Percentiles rank a stretch among this genome's conserved stretches.
These are phyloP conservation scores for Cronartium quercuum DNA, from an alignment of 1,284 basidiomycete genomes.

Conservation along the genomic window DNA sequence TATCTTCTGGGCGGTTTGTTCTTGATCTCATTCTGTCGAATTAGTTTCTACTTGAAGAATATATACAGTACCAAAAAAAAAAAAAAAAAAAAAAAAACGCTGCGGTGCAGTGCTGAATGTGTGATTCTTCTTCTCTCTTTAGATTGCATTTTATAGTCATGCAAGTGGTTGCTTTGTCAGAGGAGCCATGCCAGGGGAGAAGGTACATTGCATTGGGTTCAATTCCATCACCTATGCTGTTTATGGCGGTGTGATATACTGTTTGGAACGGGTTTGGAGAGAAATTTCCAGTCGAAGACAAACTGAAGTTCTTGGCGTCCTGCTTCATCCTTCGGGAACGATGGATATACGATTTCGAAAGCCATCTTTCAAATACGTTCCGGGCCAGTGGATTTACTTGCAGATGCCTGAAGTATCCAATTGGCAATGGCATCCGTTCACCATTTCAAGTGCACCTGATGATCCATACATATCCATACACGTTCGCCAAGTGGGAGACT, in stretches of 20 bases:
- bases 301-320: conserved; percentile 66
- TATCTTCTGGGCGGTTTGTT: conserved; percentile 74
- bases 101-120: conserved; percentile 14
- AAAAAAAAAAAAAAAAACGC: no score
- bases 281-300: conserved; percentile 67
- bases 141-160: conserved; percentile 66
- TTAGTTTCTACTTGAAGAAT: background rate
- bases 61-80: no score
- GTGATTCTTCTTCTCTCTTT: conserved; percentile 11
- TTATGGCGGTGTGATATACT: conserved; percentile 78
- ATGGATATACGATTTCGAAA: conserved; percentile 85
- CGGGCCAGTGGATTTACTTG: conserved; percentile 84
- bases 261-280: conserved; percentile 70
- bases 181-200: conserved; percentile 58
- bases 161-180: conserved; percentile 89
- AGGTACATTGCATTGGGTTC: conserved; percentile 78
- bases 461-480: conserved; percentile 82
- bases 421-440: conserved; percentile 80
- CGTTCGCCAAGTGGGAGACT: conserved; percentile 84
- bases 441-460: conserved; percentile 83
- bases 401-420: conserved; percentile 72
- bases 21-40: background rate
- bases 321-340: conserved; percentile 56
- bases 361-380: conserved; percentile 76
- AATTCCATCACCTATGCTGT: conserved; percentile 76